Base-by-base conservation (phyloP, 345 rosid genomes). In the Reutealis trisperma region DNA sequence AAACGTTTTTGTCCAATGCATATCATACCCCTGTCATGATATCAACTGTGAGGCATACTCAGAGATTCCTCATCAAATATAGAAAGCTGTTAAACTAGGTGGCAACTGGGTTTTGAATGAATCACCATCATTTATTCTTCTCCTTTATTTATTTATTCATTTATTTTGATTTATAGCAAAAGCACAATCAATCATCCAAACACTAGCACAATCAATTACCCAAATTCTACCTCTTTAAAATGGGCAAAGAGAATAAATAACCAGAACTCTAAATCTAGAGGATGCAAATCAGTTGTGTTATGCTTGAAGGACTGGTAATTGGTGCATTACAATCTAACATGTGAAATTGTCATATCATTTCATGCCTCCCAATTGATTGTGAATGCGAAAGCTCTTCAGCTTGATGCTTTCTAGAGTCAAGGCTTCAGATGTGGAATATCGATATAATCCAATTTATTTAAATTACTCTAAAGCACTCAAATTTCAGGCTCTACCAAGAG, bases 1-100 rank as follows among this genome's bases (percentile, higher is more conserved):
- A 92, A 96, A 49, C 47, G 78, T 83, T 96, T 96, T 79, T 61
- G 92, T 25, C 99, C 99, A 58, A 92, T 89, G 89, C 96, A 94
- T 80, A 92, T 86, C 94, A 94, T 96, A 75, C 99, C 99, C 84
- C 99, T 96, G 86, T 61, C 81, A 79, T 24, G 58, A 79, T 47
- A 78, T 63, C 71, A 78, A 77, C 77, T 19, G 64, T 51, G 42
- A 81, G 75, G 30, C 62, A 58, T 51, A 11, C 59, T 41, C 37
- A 63, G 22, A 55, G 66, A 45, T 41, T 73, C 41, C 55, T 60
- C 14, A 6, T 21, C 68, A 24, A 37, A 67, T 52, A 19, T 7
- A 42, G 42, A 77, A 65, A 70, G 15, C 24, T 45, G 21, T 73
- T 16, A 42, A 24, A 70, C 45, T 51, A 70, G 5, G 24, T 27